These are phyloP conservation scores for Colletotrichum truncatum DNA, from an alignment of 2,329 filamentous ascomycete genomes.

Conservation along the genomic window DNA sequence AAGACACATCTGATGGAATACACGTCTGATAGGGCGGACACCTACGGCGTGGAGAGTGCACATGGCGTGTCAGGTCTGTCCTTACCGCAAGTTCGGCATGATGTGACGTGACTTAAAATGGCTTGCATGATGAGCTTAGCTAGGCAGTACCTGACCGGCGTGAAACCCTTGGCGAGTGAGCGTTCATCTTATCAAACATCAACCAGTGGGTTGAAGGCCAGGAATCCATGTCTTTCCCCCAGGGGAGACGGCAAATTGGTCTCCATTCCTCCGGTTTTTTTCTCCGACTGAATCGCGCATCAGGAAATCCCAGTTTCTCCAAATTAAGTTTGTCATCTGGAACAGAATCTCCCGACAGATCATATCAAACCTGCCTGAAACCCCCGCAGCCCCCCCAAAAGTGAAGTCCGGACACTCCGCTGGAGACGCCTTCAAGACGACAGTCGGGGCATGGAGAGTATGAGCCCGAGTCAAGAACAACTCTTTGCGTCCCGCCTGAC, in stretches of 20 bases:
- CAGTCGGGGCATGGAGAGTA: background rate
- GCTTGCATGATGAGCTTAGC: background rate
- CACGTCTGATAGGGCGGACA: too few relatives aligned
- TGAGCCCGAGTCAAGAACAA: background rate
- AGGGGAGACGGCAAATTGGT: too few relatives aligned
- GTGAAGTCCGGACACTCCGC: background rate
- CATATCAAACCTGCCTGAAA: conserved; percentile 22
- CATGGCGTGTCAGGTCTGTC: background rate
- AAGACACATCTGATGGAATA: too few relatives aligned
- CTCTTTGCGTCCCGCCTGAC: background rate
- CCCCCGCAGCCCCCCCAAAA: background rate
- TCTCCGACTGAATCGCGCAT: too few relatives aligned
- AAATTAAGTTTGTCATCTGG: conserved; percentile 4
- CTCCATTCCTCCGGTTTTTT: too few relatives aligned
- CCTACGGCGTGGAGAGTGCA: background rate
- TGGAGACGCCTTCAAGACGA: background rate
- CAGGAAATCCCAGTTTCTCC: too few relatives aligned
- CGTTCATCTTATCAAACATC: conserved; percentile 11
- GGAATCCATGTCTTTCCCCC: background rate
- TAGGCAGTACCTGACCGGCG: background rate
- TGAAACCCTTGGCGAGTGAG: conserved; percentile 7
- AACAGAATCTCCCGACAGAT: conserved; percentile 7
- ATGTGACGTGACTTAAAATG: background rate
- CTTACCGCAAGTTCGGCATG: background rate
- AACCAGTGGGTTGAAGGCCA: background rate